Conservation (phyloP, 768 basidiomycete species). For the Leccinum disarticulatum region DNA sequence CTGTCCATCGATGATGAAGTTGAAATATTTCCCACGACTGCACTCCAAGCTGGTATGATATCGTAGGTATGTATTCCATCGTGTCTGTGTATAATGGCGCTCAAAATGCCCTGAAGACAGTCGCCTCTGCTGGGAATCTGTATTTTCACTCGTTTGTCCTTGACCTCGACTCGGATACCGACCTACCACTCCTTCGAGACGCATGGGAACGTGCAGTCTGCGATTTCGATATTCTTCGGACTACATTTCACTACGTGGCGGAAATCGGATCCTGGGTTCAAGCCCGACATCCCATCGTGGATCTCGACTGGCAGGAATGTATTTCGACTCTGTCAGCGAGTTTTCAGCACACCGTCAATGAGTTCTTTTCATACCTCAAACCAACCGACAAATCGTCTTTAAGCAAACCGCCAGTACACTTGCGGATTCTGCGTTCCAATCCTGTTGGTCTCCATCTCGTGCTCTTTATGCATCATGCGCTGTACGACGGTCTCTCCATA, state of each 20-base stretch:
- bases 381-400: slow-evolving; percentile 27
- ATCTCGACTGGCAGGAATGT: slow-evolving; percentile 27
- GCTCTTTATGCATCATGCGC: slow-evolving; percentile 46
- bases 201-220: slow-evolving; percentile 38
- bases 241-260: slow-evolving; percentile 46
- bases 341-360: slow-evolving; percentile 13
- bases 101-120: slow-evolving; percentile 22
- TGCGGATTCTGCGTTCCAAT: slow-evolving; percentile 15
- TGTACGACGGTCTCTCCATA: slow-evolving; percentile 48
- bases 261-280: slow-evolving; percentile 35
- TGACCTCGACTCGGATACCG: slow-evolving; percentile 14
- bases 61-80: slow-evolving; percentile 38
- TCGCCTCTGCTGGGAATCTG: slow-evolving; percentile 28
- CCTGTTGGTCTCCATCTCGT: slow-evolving; percentile 26
- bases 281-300: slow-evolving; percentile 25
- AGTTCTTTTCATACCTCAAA: slow-evolving; percentile 11
- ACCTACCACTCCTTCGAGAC: slow-evolving; percentile 30
- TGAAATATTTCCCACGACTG: slow-evolving; percentile 40
- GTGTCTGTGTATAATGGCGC: not conserved
- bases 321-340: slow-evolving; percentile 4
- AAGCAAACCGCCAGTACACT: slow-evolving; percentile 34
- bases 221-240: slow-evolving; percentile 42
- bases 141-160: slow-evolving; percentile 36
- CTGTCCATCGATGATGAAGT: slow-evolving; percentile 33
- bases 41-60: slow-evolving; percentile 49